These are phyloP conservation scores for Gossypium herbaceum DNA, from an alignment of 345 rosid genomes.

Conservation along the genomic window DNA sequence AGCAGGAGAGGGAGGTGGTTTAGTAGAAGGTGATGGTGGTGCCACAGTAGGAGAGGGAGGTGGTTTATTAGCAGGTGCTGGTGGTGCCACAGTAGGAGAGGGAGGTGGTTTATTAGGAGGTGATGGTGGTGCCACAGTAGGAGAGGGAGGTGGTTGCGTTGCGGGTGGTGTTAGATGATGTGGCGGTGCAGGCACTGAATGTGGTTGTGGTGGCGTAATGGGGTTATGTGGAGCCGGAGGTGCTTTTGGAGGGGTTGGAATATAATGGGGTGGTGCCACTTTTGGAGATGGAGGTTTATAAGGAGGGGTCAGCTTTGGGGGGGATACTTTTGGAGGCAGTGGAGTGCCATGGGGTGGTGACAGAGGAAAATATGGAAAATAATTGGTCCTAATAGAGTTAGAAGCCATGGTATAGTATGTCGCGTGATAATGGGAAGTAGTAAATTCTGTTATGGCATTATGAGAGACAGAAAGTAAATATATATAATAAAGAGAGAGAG, in stretches of 20 bases:
- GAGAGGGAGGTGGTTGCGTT: constrained; percentile 28
- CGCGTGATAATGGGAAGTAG: neutral
- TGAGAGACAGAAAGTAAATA: neutral
- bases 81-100: neutral
- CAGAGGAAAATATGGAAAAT: constrained; percentile 34
- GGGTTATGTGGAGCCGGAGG: constrained; percentile 23
- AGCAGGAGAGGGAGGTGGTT: constrained; percentile 30
- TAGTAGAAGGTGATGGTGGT: constrained; percentile 16
- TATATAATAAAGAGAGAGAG: neutral
- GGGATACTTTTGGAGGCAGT: constrained; percentile 6
- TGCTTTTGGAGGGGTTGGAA: constrained; percentile 17
- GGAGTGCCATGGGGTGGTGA: constrained; percentile 15
- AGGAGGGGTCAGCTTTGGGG: neutral
- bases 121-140: neutral
- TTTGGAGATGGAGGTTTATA: neutral
- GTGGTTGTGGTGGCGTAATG: constrained; percentile 16
- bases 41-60: constrained; percentile 30
- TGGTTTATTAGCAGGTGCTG: constrained; percentile 14
- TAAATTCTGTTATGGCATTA: neutral
- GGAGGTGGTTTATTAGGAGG: too few species aligned
- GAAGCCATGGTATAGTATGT: constrained; percentile 22
- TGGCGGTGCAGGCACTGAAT: constrained; percentile 20
- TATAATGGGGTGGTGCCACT: constrained; percentile 11
- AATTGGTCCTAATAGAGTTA: constrained; percentile 7
- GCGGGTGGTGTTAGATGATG: constrained; percentile 14